Conservation (phyloP, 2,329 filamentous ascomycete species). For the Cladosporium sp. region DNA sequence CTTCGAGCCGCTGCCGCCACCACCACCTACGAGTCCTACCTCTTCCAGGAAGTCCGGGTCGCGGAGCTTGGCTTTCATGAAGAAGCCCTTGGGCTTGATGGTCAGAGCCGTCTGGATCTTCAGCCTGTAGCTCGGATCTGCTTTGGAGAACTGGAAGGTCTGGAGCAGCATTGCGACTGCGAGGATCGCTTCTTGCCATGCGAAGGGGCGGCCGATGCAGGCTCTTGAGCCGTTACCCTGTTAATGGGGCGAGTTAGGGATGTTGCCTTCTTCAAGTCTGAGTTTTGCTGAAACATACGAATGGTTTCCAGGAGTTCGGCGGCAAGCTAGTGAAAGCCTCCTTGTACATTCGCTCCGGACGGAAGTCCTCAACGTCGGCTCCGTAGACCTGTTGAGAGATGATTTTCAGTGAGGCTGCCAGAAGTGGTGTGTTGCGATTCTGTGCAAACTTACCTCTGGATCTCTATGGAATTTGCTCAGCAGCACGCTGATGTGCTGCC, state of each 20-base stretch:
- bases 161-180: slow-evolving; percentile 40
- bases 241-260: not conserved
- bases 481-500: slow-evolving; percentile 28
- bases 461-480: slow-evolving; percentile 38
- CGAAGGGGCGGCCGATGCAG: slow-evolving; percentile 53
- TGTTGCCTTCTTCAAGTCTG: not conserved
- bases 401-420: not conserved
- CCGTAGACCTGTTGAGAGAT: slow-evolving; percentile 18
- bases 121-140: slow-evolving; percentile 40
- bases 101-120: slow-evolving; percentile 41
- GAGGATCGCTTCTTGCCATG: slow-evolving; percentile 51
- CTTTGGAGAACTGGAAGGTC: slow-evolving; percentile 40
- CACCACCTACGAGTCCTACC: not conserved
- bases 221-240: slow-evolving; percentile 47
- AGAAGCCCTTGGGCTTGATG: slow-evolving; percentile 41
- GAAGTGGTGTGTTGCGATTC: too few species aligned
- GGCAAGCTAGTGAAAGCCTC: slow-evolving; percentile 38
- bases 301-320: slow-evolving; percentile 40
- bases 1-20: not conserved
- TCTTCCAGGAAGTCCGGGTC: slow-evolving; percentile 2
- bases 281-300: not conserved
- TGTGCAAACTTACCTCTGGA: slow-evolving; percentile 21
- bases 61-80: slow-evolving; percentile 35
- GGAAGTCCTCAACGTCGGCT: slow-evolving; percentile 29
- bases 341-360: slow-evolving; percentile 44